Evolutionary conservation across 345 rosid genomes (phyloP), one percentile per base, ranked within the genome.

Genomic region (Viola odorata): DNA sequence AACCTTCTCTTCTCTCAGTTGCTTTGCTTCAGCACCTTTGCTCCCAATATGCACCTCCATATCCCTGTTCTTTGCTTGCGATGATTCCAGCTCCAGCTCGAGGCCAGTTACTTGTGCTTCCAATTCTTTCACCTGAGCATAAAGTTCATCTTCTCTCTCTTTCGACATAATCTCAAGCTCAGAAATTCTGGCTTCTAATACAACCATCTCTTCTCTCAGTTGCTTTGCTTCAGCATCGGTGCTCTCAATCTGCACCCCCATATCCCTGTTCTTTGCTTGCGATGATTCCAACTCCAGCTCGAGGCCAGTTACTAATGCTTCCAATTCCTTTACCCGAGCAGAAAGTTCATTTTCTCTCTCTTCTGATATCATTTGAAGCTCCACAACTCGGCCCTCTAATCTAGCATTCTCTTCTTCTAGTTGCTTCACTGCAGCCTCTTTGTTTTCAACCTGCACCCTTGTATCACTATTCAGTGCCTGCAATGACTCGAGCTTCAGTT

Each of bases 401-500:
- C 32, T 23, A 23, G 32, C 32, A 54, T 77, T 88, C 67, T 83
- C 81, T 59, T 57, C 82, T 53, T 36, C 78, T 69, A 79, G 65
- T 62, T 77, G 81, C 50, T 76, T 76, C 58, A 57, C 81, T 77
- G 74, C 84, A 55, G 71, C 40, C 57, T 74, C 54, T 69, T 76
- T 82, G 63, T 71, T 68, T 66, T 81, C 85, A 59, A 76, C 62
- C 69, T 77, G 79, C 67, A 68, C 58, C 62, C 81, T 85, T 72
- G 75, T 52, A 41, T 80, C 81, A 66, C 75, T 77, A 50, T 63
- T 72, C 45, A 60, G 75, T 53, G 75, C 57, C 58, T 49, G 64
- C 53, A 76, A 48, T 36, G 86, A 78, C 61, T 69, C 82, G 60
- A 84, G 71, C 73, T 87, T 83, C 69, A 75, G 65, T 66, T 82